Conservation (phyloP, 1,139 yeast species). For the Entelexis paramagnoliae region DNA sequence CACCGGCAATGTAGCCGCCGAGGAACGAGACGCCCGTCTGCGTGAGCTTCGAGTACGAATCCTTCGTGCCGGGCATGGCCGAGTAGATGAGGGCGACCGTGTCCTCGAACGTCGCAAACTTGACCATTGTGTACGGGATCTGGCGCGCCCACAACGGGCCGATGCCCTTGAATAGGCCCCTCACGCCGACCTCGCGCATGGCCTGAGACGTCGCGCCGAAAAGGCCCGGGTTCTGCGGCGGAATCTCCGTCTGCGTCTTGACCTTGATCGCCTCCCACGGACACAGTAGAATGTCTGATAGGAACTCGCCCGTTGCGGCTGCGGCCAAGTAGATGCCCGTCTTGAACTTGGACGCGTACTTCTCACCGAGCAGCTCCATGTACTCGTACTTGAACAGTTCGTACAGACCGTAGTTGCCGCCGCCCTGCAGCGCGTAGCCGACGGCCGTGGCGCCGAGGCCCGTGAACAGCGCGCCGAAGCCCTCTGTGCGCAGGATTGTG, state of each 20-base stretch:
- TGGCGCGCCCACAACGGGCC: constrained; percentile 89
- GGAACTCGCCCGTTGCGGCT: constrained; percentile 81
- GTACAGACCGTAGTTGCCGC: constrained; percentile 90
- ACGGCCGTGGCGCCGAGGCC: constrained; percentile 85
- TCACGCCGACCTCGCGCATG: constrained; percentile 54
- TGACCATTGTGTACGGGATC: constrained; percentile 91
- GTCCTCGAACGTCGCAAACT: constrained; percentile 83
- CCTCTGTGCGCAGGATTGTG: constrained; percentile 58
- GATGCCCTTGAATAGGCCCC: constrained; percentile 75
- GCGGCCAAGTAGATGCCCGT: constrained; percentile 70
- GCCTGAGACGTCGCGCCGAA: constrained; percentile 59
- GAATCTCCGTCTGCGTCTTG: constrained; percentile 80
- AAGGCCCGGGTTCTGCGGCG: constrained; percentile 61
- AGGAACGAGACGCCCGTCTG: constrained; percentile 88
- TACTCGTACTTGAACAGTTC: constrained; percentile 76
- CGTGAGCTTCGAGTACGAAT: constrained; percentile 45
- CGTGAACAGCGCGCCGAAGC: constrained; percentile 62
- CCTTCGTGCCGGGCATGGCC: constrained; percentile 42
- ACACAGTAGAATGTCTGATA: constrained; percentile 79
- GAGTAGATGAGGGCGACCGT: constrained; percentile 64
- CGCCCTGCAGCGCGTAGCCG: constrained; percentile 89
- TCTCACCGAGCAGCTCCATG: constrained; percentile 55
- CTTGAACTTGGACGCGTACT: constrained; percentile 50
- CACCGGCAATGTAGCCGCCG: constrained; percentile 94
- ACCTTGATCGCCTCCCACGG: constrained; percentile 92